phyloP scores from a whole-genome alignment of 2,329 filamentous ascomycete genomes.

The Cordyceps farinosa region DNA sequence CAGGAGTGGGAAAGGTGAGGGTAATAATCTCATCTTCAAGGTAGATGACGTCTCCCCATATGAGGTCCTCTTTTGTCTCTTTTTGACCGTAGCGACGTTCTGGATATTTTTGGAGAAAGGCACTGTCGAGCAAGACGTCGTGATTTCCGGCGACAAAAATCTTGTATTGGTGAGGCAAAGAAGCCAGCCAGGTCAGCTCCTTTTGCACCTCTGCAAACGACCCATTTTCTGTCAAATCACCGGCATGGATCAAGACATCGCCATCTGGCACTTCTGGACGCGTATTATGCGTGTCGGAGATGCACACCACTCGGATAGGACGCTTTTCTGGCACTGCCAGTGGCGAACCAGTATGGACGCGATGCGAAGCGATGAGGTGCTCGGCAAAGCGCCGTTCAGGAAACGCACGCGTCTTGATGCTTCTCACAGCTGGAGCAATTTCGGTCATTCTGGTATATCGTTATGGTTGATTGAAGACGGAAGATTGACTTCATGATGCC shows the following conservation, averaged over 20 bases:
- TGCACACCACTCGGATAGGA: constrained; percentile 4
- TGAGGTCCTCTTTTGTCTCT: constrained; percentile 19
- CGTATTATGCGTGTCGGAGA: constrained; percentile 6
- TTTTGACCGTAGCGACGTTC: constrained; percentile 22
- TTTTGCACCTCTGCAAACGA: constrained; percentile 35
- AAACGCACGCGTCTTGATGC: not conserved
- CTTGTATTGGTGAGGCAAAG: constrained; percentile 27
- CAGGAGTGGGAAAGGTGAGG: constrained; percentile 8
- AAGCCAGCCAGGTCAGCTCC: constrained; percentile 32
- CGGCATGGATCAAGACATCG: constrained; percentile 11
- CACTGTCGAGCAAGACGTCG: constrained; percentile 10
- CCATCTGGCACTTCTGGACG: not conserved
- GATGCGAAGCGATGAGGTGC: not conserved
- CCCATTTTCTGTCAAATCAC: constrained; percentile 27
- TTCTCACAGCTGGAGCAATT: not conserved
- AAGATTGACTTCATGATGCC: not conserved
- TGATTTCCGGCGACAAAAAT: constrained; percentile 9
- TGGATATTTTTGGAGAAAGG: not conserved
- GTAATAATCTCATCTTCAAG: constrained; percentile 21
- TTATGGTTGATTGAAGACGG: not conserved
- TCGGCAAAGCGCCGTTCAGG: not conserved
- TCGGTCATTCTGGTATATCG: not conserved
- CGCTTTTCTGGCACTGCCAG: not conserved
- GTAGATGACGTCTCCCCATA: constrained; percentile 25
- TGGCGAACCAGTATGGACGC: not conserved